phyloP scores from a whole-genome alignment of 148 eudicot species.

The Diospyros kaki region DNA sequence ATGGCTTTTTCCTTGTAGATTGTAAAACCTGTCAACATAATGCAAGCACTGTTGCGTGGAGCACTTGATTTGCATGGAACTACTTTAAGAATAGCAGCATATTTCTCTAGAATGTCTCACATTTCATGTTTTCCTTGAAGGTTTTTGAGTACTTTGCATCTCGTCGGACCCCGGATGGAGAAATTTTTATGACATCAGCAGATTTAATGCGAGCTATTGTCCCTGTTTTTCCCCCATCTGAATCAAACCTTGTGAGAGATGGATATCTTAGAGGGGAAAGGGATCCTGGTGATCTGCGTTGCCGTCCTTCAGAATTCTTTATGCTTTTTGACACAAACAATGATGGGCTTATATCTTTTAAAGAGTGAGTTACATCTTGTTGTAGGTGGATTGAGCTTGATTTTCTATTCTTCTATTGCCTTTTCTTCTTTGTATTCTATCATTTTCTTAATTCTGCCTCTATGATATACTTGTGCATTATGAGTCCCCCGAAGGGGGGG shows the following conservation, averaged over 20 bases:
- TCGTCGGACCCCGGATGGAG: slow-evolving; percentile 36
- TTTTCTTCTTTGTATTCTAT: slow-evolving; percentile 5
- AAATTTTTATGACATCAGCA: slow-evolving; percentile 57
- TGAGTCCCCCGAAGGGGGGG: neutral
- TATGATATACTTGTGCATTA: slow-evolving; percentile 2
- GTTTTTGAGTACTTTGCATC: slow-evolving; percentile 69
- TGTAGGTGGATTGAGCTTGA: neutral
- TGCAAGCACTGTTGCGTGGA: neutral
- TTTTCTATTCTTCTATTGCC: neutral
- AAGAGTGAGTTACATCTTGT: slow-evolving; percentile 45
- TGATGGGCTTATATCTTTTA: slow-evolving; percentile 66
- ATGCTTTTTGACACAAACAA: slow-evolving; percentile 59
- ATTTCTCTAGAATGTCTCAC: slow-evolving; percentile 6
- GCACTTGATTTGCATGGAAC: neutral
- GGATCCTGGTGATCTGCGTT: slow-evolving; percentile 52
- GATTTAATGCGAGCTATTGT: slow-evolving; percentile 76
- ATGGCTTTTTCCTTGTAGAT: neutral
- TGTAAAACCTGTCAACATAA: neutral
- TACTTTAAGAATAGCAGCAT: neutral
- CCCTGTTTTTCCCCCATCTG: slow-evolving; percentile 70
- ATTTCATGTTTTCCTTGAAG: slow-evolving; percentile 19
- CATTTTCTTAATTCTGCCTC: neutral
- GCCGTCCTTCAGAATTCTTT: slow-evolving; percentile 51
- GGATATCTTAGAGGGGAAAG: slow-evolving; percentile 59
- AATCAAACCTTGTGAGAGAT: slow-evolving; percentile 51